These are phyloP conservation scores for Aspergillus eucalypticola DNA, from an alignment of 2,329 filamentous ascomycete genomes.

Conservation along the genomic window DNA sequence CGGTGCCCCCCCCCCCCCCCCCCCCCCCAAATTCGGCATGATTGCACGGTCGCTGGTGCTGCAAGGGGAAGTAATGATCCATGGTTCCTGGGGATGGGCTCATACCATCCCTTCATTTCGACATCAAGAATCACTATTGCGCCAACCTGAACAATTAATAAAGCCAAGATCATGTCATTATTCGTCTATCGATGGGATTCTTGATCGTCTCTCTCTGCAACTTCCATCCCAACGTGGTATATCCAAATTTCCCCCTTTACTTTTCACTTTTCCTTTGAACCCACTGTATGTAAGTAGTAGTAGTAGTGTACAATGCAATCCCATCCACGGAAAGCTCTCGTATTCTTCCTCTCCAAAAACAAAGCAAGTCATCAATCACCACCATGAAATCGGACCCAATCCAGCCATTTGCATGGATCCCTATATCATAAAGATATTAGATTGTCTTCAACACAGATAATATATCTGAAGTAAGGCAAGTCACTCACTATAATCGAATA, in stretches of 20 bases:
- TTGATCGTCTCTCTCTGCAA: neutral
- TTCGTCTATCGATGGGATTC: constrained; percentile 3
- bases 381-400: constrained; percentile 49
- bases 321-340: neutral
- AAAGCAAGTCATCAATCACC: constrained; percentile 30
- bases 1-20: too few species aligned
- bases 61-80: neutral
- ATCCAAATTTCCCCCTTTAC: neutral
- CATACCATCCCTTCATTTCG: constrained; percentile 3
- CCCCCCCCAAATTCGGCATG: too few species aligned
- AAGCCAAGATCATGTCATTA: constrained; percentile 9
- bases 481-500: constrained; percentile 48
- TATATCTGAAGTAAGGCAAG: neutral
- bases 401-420: constrained; percentile 51
- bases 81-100: neutral
- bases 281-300: too few species aligned
- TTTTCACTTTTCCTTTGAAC: too few species aligned
- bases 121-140: neutral
- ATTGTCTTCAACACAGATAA: neutral
- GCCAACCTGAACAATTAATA: neutral
- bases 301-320: neutral
- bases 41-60: too few species aligned
- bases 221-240: neutral
- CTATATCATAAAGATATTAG: constrained; percentile 27
- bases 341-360: neutral